phyloP scores from a whole-genome alignment of 495 filamentous ascomycete species.

The Pyrenula massariospora region DNA sequence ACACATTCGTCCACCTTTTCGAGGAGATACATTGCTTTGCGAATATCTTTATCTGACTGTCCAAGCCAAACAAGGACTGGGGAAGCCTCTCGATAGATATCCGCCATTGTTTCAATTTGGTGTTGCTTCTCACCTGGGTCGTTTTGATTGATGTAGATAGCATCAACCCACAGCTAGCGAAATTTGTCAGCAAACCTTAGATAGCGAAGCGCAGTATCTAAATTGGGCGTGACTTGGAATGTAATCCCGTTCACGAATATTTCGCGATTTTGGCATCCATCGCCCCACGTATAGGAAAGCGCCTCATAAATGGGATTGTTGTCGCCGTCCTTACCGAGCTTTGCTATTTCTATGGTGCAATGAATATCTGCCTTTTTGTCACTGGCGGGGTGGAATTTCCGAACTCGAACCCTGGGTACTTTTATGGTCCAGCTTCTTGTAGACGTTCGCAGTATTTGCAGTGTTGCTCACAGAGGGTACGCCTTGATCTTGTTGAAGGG shows the following conservation, averaged over 20 bases:
- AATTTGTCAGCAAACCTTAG: conserved; percentile 12
- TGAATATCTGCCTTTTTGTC: no score
- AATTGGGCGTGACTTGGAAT: conserved; percentile 13
- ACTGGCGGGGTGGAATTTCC: no score
- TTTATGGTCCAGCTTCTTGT: no score
- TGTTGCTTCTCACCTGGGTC: conserved; percentile 14
- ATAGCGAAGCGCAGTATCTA: conserved; percentile 13
- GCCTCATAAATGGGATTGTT: conserved; percentile 15
- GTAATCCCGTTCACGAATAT: conserved; percentile 10
- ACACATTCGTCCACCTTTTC: no score
- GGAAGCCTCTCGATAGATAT: conserved; percentile 14
- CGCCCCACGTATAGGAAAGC: conserved; percentile 27
- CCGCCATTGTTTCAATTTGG: conserved; percentile 19
- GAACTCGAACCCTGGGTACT: no score
- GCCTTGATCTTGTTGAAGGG: no score
- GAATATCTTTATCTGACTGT: not conserved
- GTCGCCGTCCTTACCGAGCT: not conserved
- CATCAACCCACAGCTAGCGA: conserved; percentile 20
- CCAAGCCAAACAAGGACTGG: conserved; percentile 16
- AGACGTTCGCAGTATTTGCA: no score
- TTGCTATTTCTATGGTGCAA: not conserved
- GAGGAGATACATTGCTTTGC: not conserved
- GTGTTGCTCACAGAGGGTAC: no score
- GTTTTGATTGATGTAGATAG: conserved; percentile 23
- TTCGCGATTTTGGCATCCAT: conserved; percentile 2